These are phyloP conservation scores for Nicotiana knightiana DNA, from an alignment of 257 asterid species.

Conservation along the genomic window DNA sequence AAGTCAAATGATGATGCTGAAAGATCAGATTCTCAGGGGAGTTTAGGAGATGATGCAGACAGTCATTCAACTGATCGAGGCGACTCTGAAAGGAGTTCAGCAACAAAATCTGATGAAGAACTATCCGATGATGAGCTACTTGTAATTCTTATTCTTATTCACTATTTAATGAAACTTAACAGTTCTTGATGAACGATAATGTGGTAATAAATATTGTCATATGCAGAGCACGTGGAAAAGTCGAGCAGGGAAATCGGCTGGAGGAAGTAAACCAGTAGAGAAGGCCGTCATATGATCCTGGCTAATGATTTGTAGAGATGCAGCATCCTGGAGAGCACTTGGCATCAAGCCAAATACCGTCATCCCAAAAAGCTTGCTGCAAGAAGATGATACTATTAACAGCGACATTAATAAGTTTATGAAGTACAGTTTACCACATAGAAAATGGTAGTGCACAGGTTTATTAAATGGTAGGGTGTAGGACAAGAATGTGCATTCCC, in stretches of 20 bases:
- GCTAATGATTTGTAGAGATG: slow-evolving; percentile 9
- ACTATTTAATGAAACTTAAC: background rate
- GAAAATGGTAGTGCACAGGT: slow-evolving; percentile 9
- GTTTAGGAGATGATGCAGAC: slow-evolving; percentile 20
- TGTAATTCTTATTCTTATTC: slow-evolving; percentile 38
- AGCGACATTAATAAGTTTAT: slow-evolving; percentile 8
- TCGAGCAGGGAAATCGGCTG: slow-evolving; percentile 53
- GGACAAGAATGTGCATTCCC: slow-evolving; percentile 8
- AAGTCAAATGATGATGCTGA: slow-evolving; percentile 35
- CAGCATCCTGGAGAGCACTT: slow-evolving; percentile 1
- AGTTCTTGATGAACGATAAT: background rate
- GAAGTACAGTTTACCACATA: slow-evolving; percentile 15
- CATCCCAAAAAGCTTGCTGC: background rate
- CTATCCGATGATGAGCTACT: slow-evolving; percentile 81
- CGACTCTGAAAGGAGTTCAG: slow-evolving; percentile 20
- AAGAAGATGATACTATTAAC: slow-evolving; percentile 8
- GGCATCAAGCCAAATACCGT: background rate
- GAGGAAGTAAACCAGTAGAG: slow-evolving; percentile 15
- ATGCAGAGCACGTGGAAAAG: slow-evolving; percentile 77
- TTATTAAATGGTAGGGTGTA: background rate
- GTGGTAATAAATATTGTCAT: background rate
- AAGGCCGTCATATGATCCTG: background rate
- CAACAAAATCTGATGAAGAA: slow-evolving; percentile 44
- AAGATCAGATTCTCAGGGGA: slow-evolving; percentile 22
- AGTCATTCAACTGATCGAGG: slow-evolving; percentile 20